Evolutionary conservation across 805 yeast genomes (phyloP).

Genomic region (Ogataea sp.): DNA sequence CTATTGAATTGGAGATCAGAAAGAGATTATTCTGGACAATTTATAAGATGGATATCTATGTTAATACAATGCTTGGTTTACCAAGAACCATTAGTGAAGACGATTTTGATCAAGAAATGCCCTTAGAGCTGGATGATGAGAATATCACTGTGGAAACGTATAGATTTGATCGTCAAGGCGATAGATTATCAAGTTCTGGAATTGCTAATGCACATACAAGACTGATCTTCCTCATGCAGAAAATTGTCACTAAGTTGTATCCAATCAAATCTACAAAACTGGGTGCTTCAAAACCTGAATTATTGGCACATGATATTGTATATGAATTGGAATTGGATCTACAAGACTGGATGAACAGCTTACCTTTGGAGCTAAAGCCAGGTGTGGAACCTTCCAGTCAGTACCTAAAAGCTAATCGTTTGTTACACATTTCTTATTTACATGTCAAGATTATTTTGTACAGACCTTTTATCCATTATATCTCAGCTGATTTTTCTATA

Average conservation of each 20-base stretch:
- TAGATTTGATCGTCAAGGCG: constrained; percentile 31
- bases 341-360: constrained; percentile 59
- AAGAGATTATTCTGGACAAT: constrained; percentile 86
- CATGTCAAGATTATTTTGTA: constrained; percentile 77
- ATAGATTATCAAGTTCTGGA: constrained; percentile 58
- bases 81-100: constrained; percentile 72
- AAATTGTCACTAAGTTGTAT: constrained; percentile 64
- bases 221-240: constrained; percentile 60
- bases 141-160: constrained; percentile 66
- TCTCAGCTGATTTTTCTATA: constrained; percentile 42
- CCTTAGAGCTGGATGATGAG: constrained; percentile 80
- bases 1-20: constrained; percentile 74
- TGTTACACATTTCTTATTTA: constrained; percentile 61
- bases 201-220: constrained; percentile 83
- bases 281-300: constrained; percentile 24
- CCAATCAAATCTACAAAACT: constrained; percentile 48
- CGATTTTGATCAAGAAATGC: constrained; percentile 83
- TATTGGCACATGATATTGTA: constrained; percentile 33
- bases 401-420: constrained; percentile 66
- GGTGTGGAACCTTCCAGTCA: constrained; percentile 59
- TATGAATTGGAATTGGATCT: constrained; percentile 61
- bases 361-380: constrained; percentile 68
- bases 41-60: constrained; percentile 84
- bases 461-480: constrained; percentile 82
- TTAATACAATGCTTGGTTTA: constrained; percentile 77